Conservation (phyloP, 2,329 filamentous ascomycete genomes). For the Helminthosporium solani region DNA sequence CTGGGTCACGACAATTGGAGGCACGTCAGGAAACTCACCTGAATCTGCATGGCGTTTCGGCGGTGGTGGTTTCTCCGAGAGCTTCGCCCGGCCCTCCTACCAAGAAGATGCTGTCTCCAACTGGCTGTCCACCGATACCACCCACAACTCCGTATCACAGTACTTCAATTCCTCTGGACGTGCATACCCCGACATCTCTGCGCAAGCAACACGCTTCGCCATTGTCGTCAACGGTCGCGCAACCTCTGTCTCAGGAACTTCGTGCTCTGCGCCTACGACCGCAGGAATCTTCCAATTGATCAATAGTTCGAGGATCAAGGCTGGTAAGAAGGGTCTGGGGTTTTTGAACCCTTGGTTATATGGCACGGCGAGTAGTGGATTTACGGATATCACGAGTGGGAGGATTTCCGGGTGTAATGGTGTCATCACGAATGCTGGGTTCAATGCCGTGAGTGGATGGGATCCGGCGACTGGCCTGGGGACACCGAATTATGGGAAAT, state of each 20-base stretch:
- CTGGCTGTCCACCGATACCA: constrained; percentile 46
- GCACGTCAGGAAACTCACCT: constrained; percentile 54
- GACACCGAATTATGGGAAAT: constrained; percentile 32
- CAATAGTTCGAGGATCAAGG: constrained; percentile 60
- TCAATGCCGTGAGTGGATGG: constrained; percentile 39
- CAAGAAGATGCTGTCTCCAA: constrained; percentile 48
- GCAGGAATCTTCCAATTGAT: constrained; percentile 61
- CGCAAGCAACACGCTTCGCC: constrained; percentile 55
- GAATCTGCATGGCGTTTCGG: constrained; percentile 50
- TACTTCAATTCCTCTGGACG: constrained; percentile 55
- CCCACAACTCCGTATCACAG: constrained; percentile 16
- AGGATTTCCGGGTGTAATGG: constrained; percentile 41
- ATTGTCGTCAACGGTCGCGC: constrained; percentile 46
- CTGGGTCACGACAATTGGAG: constrained; percentile 67
- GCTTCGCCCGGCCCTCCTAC: constrained; percentile 51
- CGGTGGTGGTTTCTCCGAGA: constrained; percentile 52
- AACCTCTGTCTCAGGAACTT: constrained; percentile 51
- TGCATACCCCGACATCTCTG: constrained; percentile 63
- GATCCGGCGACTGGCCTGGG: constrained; percentile 42
- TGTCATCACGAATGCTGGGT: constrained; percentile 27
- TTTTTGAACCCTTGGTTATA: constrained; percentile 65
- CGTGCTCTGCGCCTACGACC: constrained; percentile 59
- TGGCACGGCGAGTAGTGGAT: constrained; percentile 43
- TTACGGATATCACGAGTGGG: constrained; percentile 52
- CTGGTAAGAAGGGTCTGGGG: constrained; percentile 53